A percentile compares a stretch with the other conserved stretches of the same genome.
These are phyloP conservation scores for Kondoa subrosea DNA, from an alignment of 768 basidiomycete species.

Conservation along the genomic window DNA sequence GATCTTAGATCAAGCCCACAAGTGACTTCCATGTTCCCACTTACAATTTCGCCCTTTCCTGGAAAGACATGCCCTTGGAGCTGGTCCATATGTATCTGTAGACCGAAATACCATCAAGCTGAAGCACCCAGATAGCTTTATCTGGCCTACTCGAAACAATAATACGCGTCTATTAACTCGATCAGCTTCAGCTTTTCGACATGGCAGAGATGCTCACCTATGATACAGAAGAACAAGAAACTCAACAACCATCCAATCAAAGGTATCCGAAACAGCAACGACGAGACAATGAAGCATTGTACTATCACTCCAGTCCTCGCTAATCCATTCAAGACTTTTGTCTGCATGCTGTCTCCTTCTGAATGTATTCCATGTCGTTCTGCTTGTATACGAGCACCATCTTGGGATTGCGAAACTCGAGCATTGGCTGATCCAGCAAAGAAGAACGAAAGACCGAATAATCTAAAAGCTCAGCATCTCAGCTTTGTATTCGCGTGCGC, in stretches of 20 bases:
- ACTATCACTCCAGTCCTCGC: slow-evolving; percentile 54
- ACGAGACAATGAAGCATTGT: slow-evolving; percentile 53
- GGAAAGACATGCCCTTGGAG: slow-evolving; percentile 18
- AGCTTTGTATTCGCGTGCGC: background rate
- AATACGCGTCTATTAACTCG: slow-evolving; percentile 49
- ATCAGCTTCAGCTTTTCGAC: background rate
- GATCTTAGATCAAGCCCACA: background rate
- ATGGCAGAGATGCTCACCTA: slow-evolving; percentile 27
- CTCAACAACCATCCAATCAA: slow-evolving; percentile 44
- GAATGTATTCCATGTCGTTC: background rate
- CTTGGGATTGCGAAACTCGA: background rate
- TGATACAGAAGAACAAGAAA: slow-evolving; percentile 64
- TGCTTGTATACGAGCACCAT: background rate
- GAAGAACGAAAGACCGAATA: slow-evolving; percentile 3
- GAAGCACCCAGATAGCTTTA: background rate
- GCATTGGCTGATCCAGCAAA: background rate
- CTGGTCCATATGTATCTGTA: slow-evolving; percentile 10
- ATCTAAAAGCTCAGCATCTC: background rate
- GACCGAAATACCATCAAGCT: background rate
- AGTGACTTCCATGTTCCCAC: background rate
- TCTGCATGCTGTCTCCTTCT: background rate
- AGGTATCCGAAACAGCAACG: slow-evolving; percentile 47
- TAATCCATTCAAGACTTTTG: background rate
- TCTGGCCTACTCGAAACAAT: slow-evolving; percentile 5
- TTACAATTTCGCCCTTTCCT: slow-evolving; percentile 10